Conservation (phyloP, 2,329 filamentous ascomycete genomes). For the Bipolaris gigantea region DNA sequence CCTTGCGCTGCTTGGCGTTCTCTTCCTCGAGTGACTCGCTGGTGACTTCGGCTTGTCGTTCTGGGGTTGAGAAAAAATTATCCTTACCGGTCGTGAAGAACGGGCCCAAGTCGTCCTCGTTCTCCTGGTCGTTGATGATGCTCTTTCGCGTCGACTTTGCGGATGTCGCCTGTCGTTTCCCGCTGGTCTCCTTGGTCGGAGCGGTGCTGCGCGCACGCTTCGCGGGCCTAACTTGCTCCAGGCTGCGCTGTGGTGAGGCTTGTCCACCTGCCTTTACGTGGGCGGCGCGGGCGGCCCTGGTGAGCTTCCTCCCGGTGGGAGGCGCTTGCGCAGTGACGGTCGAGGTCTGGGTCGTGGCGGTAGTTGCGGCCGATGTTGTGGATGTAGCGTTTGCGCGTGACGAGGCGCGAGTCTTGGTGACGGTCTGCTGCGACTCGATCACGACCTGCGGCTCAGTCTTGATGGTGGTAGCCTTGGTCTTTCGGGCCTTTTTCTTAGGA, state of each 20-base stretch:
- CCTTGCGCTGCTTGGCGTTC: constrained; percentile 4
- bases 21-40: background rate
- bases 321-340: constrained; percentile 1
- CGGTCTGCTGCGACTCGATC: constrained; percentile 12
- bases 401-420: constrained; percentile 10
- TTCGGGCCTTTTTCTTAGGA: constrained; percentile 15
- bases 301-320: constrained; percentile 16
- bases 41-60: background rate
- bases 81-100: constrained; percentile 29
- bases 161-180: constrained; percentile 13
- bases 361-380: constrained; percentile 2
- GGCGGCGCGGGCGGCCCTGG: constrained; percentile 16
- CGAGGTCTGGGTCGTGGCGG: constrained; percentile 10
- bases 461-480: constrained; percentile 14
- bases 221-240: constrained; percentile 11
- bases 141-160: constrained; percentile 7
- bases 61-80: constrained; percentile 2
- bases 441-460: constrained; percentile 13
- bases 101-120: constrained; percentile 18
- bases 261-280: constrained; percentile 13
- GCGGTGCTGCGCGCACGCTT: constrained; percentile 17
- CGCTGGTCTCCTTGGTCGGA: constrained; percentile 4
- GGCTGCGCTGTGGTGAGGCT: constrained; percentile 21
- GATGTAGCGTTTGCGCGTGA: constrained; percentile 16
- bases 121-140: constrained; percentile 12